A percentile compares a stretch with the other conserved stretches of the same genome.
These are phyloP conservation scores for Solanum tacnaense DNA, from an alignment of 257 asterid species.

Conservation along the genomic window DNA sequence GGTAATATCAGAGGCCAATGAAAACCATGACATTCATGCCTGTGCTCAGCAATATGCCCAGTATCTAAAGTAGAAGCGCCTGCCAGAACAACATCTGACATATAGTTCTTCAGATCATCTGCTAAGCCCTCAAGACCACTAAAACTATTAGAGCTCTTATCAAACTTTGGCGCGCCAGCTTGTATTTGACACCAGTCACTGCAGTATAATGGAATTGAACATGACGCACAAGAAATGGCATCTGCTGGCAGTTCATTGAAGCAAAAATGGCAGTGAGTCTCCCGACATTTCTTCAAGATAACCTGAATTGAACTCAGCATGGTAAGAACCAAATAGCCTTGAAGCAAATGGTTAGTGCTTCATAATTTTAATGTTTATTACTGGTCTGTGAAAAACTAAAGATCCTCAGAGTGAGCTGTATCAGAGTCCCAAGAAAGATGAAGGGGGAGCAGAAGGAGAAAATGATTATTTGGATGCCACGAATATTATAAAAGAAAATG, in stretches of 20 bases:
- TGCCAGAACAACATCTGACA: slow-evolving; percentile 32
- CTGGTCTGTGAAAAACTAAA: background rate
- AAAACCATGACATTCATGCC: slow-evolving; percentile 75
- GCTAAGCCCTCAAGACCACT: slow-evolving; percentile 26
- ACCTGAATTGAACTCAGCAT: slow-evolving; percentile 42
- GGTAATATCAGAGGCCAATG: slow-evolving; percentile 92
- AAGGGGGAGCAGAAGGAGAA: background rate
- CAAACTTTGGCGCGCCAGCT: slow-evolving; percentile 49
- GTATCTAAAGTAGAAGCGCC: slow-evolving; percentile 14
- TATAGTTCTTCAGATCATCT: slow-evolving; percentile 45
- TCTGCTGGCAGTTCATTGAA: slow-evolving; percentile 77
- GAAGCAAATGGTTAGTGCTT: background rate
- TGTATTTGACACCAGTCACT: slow-evolving; percentile 55
- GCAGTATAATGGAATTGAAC: slow-evolving; percentile 78
- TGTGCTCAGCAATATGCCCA: slow-evolving; percentile 53
- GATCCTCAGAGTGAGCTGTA: background rate
- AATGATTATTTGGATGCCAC: background rate
- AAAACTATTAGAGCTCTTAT: slow-evolving; percentile 8
- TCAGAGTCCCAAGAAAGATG: background rate
- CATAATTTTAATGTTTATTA: background rate
- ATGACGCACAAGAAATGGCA: slow-evolving; percentile 64
- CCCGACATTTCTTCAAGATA: slow-evolving; percentile 73
- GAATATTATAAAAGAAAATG: background rate
- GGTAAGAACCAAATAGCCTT: slow-evolving; percentile 11
- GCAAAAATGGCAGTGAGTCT: slow-evolving; percentile 91